These are phyloP conservation scores for Acanthamoeba royreba DNA, from an alignment of 208 protist species.

Conservation along the genomic window DNA sequence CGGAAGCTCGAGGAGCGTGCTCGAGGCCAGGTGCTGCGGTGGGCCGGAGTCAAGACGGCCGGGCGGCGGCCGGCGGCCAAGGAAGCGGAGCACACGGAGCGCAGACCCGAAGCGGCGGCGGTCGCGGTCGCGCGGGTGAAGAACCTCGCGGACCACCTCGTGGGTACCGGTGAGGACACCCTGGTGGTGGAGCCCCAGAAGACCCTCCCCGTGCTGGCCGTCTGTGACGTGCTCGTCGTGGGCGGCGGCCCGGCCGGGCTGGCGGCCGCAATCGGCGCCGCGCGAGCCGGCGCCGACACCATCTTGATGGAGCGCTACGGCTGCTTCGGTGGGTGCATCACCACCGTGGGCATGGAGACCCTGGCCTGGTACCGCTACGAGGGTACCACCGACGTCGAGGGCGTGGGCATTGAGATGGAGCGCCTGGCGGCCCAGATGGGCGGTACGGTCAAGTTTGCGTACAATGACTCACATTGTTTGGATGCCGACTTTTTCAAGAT, in stretches of 20 bases:
- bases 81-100: not conserved
- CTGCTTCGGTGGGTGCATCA: not conserved
- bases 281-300: not conserved
- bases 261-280: not conserved
- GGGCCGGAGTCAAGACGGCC: not conserved
- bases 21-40: not conserved
- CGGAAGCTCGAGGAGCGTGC: not conserved
- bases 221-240: not conserved
- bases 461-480: not conserved
- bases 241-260: not conserved
- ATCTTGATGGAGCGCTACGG: not conserved
- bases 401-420: conserved; percentile 26
- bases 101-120: not conserved
- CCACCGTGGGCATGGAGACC: not conserved
- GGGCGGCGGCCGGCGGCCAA: not conserved
- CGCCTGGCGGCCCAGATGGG: conserved; percentile 2
- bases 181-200: not conserved
- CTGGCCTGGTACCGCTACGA: conserved; percentile 15
- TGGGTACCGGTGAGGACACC: not conserved
- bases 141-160: not conserved
- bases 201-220: not conserved
- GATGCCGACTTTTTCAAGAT: conserved; percentile 25
- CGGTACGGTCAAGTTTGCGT: conserved; percentile 20
- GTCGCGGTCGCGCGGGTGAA: not conserved
- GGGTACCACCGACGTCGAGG: conserved; percentile 3